These are phyloP conservation scores for Helminthosporium solani DNA, from an alignment of 2,329 filamentous ascomycete genomes.

Conservation along the genomic window DNA sequence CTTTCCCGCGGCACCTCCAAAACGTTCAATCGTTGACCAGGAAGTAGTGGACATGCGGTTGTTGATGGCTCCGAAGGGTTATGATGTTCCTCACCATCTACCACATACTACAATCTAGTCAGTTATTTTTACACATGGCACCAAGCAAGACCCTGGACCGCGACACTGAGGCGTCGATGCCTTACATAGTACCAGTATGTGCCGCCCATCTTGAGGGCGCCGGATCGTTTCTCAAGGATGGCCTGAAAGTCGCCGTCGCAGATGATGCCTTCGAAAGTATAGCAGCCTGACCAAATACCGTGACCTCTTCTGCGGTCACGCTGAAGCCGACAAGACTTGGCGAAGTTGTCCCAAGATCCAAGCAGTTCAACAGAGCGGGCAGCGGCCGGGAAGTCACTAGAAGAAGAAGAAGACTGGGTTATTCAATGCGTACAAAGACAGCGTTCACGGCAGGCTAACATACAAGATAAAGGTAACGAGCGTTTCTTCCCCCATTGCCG, in stretches of 20 bases:
- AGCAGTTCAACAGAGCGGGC: constrained; percentile 74
- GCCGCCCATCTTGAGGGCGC: constrained; percentile 86
- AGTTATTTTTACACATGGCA: background rate
- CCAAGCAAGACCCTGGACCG: too few relatives aligned
- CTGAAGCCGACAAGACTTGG: constrained; percentile 74
- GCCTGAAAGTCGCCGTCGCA: constrained; percentile 67
- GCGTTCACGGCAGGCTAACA: constrained; percentile 25
- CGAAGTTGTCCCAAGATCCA: constrained; percentile 96
- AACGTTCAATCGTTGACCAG: constrained; percentile 84
- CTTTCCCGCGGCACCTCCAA: constrained; percentile 74
- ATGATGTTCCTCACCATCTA: constrained; percentile 76
- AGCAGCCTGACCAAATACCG: constrained; percentile 83
- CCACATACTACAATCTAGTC: constrained; percentile 64
- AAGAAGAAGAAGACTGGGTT: constrained; percentile 6
- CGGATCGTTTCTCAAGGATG: constrained; percentile 61
- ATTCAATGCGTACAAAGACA: background rate
- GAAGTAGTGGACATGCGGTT: constrained; percentile 78
- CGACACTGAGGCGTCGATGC: constrained; percentile 16
- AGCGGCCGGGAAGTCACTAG: constrained; percentile 42
- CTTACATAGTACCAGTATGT: constrained; percentile 96
- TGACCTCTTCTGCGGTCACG: constrained; percentile 72
- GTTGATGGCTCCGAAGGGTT: constrained; percentile 73
- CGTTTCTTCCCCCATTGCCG: constrained; percentile 52
- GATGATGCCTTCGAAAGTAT: constrained; percentile 81
- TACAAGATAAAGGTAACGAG: constrained; percentile 63